Percentiles rank a stretch among this genome's conserved stretches.
Evolutionary conservation across 2,329 filamentous ascomycete species (phyloP).

Genomic region (Davidsoniella virescens): DNA sequence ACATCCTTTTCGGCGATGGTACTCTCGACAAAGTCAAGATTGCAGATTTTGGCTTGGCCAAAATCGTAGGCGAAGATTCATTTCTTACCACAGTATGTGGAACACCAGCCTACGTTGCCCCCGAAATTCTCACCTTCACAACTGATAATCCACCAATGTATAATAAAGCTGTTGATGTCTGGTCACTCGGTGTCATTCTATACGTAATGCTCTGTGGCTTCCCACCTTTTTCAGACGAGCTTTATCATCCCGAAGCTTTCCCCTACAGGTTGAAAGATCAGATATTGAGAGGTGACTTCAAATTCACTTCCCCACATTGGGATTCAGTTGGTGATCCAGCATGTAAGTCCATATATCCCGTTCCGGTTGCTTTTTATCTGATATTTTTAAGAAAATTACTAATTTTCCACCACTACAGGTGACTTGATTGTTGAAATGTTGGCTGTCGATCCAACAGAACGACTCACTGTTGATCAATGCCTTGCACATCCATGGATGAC

Average conservation of each 20-base stretch:
- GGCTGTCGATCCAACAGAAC: slow-evolving; percentile 65
- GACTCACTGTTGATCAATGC: slow-evolving; percentile 81
- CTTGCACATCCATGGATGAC: slow-evolving; percentile 83
- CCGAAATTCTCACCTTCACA: slow-evolving; percentile 70
- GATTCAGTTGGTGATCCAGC: slow-evolving; percentile 74
- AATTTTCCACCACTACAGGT: slow-evolving; percentile 27
- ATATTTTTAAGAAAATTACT: background rate
- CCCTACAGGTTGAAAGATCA: slow-evolving; percentile 79
- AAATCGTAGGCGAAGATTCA: slow-evolving; percentile 96
- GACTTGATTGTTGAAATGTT: slow-evolving; percentile 94
- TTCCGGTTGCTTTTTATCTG: background rate
- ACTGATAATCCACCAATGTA: slow-evolving; percentile 62
- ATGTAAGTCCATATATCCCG: slow-evolving; percentile 26
- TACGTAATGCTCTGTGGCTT: slow-evolving; percentile 97
- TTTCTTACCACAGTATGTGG: slow-evolving; percentile 94
- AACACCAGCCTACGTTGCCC: slow-evolving; percentile 93
- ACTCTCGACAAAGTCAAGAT: slow-evolving; percentile 73
- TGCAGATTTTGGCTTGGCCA: slow-evolving; percentile 90
- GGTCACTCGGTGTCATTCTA: slow-evolving; percentile 93
- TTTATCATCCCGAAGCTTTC: slow-evolving; percentile 55
- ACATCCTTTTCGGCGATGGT: slow-evolving; percentile 78
- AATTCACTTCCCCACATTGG: slow-evolving; percentile 96
- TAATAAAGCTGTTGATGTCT: slow-evolving; percentile 87
- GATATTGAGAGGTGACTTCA: slow-evolving; percentile 75
- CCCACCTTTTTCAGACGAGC: slow-evolving; percentile 90